Percentiles rank a stretch among this genome's conserved stretches.
Conservation (phyloP, 2,329 filamentous ascomycete genomes). For the Exophiala viscosa region DNA sequence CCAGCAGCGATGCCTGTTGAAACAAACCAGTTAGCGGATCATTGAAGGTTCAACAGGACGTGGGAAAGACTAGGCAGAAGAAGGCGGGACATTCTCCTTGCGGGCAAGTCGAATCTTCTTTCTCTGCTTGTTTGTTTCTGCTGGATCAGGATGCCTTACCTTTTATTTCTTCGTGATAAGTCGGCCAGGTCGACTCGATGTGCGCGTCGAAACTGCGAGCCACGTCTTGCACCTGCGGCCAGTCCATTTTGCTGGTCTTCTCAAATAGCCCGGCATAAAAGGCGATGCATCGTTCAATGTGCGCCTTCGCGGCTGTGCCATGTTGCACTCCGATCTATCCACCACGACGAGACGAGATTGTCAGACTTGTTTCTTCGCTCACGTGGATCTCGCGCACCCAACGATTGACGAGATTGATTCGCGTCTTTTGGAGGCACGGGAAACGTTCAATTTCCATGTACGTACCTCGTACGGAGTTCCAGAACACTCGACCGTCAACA, state of each 20-base stretch:
- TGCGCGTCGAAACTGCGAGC: slow-evolving; percentile 40
- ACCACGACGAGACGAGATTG: not conserved
- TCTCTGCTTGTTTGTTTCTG: not conserved
- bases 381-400: no score
- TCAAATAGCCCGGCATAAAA: slow-evolving; percentile 14
- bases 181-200: slow-evolving; percentile 33
- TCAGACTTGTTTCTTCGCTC: not conserved
- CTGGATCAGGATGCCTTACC: not conserved
- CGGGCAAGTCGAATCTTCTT: not conserved
- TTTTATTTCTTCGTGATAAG: slow-evolving; percentile 30
- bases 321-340: slow-evolving; percentile 6
- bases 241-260: slow-evolving; percentile 35
- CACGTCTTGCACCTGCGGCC: slow-evolving; percentile 43
- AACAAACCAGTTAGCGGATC: no score
- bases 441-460: not conserved
- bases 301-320: slow-evolving; percentile 3
- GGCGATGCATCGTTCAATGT: slow-evolving; percentile 2
- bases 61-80: no score
- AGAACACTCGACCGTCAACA: slow-evolving; percentile 7
- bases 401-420: no score
- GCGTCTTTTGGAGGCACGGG: no score
- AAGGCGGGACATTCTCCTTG: no score
- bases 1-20: slow-evolving; percentile 52
- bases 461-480: slow-evolving; percentile 10
- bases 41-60: no score